Base-by-base conservation (phyloP, 2,329 filamentous ascomycete species). In the Xylaria sp. region DNA sequence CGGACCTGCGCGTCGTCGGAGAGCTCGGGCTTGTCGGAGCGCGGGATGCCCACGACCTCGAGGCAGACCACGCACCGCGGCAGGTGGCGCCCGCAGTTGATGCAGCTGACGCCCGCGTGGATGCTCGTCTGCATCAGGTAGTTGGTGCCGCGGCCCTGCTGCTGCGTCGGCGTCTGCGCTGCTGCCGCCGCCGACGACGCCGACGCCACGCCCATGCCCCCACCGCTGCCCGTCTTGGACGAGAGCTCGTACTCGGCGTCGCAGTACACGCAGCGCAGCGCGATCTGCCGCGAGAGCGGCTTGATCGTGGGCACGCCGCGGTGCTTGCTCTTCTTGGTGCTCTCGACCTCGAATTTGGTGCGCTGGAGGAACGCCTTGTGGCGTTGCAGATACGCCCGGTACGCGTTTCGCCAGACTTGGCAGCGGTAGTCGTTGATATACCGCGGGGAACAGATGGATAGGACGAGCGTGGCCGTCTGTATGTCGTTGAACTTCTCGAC, bases 381-480 rank as follows among this genome's bases (percentile, higher is more conserved):
- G 71, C 85, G 90, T 81, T 92, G 89, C 45, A 92, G 86, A 73
- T 93, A 89, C 58, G 90, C 89, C 64, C 90, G 87, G 77, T 95
- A 94, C 42, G 85, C 85, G 71, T 85, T 87, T 62, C 91, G 90
- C 91, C 93, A 95, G 64, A 90, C 88, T 9, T 86, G 84, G 80
- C 90, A 93, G 71, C 93, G 90, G 51, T 91, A 83, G 78, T 96
- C 93, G 78, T 92, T 88, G 72, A 95, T 89, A 79, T 93, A 95
- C 8, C 89, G 86, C 0, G 93, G 93, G 65, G 89, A 88, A 72
- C 91, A 92, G 77, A 92, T 90, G 12, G 91, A 91, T 65, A 92
- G 87, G 68, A 93, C 87, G 1, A 96, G 84, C 0, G 92, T 90
- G 1, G 92, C 91, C 1, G 92, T 94, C 80, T 97, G 93, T 27